Evolutionary conservation across 1,284 basidiomycete genomes (phyloP), one percentile per base, ranked within the genome.

Genomic region (Bjerkandera adusta): DNA sequence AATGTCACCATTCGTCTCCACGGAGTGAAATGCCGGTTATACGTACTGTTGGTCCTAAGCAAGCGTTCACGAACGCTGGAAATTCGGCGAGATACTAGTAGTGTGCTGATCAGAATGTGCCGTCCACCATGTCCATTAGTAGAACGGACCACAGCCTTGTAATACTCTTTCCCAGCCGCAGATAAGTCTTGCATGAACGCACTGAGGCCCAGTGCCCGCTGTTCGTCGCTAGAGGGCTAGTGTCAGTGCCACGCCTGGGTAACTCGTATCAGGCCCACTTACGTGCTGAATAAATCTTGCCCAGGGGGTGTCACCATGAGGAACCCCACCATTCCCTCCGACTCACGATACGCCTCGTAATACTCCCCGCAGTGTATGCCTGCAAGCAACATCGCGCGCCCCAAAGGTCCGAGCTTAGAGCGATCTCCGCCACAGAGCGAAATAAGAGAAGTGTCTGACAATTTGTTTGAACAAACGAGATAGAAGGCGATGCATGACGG

Each of bases 261-360:
- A 7, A 12, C 5, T 2, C 10, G 26, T 22, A 51, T 36, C 16
- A 27, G 18, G 4, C 4, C 15, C 3, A 45, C 54, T 4, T 44
- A 59, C 57, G 54, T 57, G 41, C 52, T 53, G 42, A 55, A 53
- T 5, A 53, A 43, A 16, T 55, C 54, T 15, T 50, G 44, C 1
- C 53, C 51, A 2, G 56, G 56, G 0, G 58, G 56, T 45, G 52
- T 55, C 47, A 52, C 52, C 25, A 54, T 47, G 29, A 52, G 35
- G 48, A 47, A 60, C 0, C 58, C 58, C 5, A 54, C 37, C 1
- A 58, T 44, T 16, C 52, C 51, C 16, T 36, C 51, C 10, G 44
- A 49, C 36, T 45, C 52, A 27, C 56, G 45, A 1, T 34, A 47
- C 0, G 58, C 58, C 11, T 54, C 48, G 43, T 57, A 58, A 34